Conservation (phyloP, 768 basidiomycete genomes). For the Epithele typhae region DNA sequence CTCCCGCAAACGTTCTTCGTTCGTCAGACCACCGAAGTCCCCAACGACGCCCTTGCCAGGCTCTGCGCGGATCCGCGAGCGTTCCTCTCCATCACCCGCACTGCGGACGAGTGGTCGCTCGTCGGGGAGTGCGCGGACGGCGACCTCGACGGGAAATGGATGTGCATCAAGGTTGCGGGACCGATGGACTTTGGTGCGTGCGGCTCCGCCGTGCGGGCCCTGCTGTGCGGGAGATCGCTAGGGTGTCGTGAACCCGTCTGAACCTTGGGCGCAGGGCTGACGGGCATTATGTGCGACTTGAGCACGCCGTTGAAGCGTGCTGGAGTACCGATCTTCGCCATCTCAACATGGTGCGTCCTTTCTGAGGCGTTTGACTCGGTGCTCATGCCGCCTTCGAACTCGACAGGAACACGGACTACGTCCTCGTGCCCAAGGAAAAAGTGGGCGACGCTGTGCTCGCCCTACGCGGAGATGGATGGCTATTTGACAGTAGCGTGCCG, state of each 20-base stretch:
- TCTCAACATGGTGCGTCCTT: constrained; percentile 56
- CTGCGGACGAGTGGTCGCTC: constrained; percentile 57
- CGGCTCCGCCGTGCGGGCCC: constrained; percentile 36
- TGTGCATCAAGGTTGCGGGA: constrained; percentile 57
- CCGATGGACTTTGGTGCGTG: constrained; percentile 62
- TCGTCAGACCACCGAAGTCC: not conserved
- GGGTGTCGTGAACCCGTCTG: no score
- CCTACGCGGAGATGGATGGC: constrained; percentile 51
- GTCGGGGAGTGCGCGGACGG: constrained; percentile 41
- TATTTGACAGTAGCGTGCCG: no score
- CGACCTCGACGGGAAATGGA: constrained; percentile 40
- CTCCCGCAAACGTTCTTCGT: not conserved
- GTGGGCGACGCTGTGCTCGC: constrained; percentile 36
- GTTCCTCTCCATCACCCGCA: constrained; percentile 55
- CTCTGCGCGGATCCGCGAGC: not conserved
- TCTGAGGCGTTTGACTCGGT: not conserved
- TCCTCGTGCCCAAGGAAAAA: constrained; percentile 48
- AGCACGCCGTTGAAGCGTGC: constrained; percentile 49
- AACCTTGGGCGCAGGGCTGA: constrained; percentile 1
- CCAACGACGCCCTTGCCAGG: not conserved
- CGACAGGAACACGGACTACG: constrained; percentile 66
- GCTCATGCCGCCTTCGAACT: not conserved
- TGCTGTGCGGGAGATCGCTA: no score
- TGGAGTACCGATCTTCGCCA: constrained; percentile 50
- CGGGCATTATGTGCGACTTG: constrained; percentile 52